Percentiles rank a stretch among this genome's conserved stretches.
phyloP scores from a whole-genome alignment of 2,329 filamentous ascomycete species.

The Rutstroemia sp. region DNA sequence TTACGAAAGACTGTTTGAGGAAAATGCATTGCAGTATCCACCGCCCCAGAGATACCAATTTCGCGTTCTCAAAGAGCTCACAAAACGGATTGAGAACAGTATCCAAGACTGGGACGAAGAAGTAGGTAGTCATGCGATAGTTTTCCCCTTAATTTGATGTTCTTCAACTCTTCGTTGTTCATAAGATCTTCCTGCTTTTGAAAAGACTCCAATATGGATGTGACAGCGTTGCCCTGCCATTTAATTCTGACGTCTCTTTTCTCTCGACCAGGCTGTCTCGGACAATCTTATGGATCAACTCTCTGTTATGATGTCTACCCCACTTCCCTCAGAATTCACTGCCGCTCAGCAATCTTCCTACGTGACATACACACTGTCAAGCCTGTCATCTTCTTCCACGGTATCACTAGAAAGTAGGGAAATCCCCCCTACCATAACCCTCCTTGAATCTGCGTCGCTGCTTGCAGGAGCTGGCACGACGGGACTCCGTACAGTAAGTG shows the following conservation, averaged over 20 bases:
- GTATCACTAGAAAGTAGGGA: neutral
- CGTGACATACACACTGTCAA: constrained; percentile 57
- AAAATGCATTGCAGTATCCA: constrained; percentile 43
- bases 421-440: constrained; percentile 40
- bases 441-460: constrained; percentile 62
- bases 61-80: constrained; percentile 65
- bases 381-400: neutral
- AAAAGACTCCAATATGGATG: too few relatives aligned
- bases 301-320: constrained; percentile 54
- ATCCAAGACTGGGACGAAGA: constrained; percentile 79
- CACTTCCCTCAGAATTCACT: constrained; percentile 54
- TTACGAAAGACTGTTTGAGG: constrained; percentile 59
- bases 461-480: constrained; percentile 68
- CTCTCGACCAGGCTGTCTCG: constrained; percentile 62
- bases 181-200: neutral
- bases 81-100: constrained; percentile 61
- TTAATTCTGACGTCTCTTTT: constrained; percentile 19
- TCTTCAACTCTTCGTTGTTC: constrained; percentile 4
- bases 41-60: constrained; percentile 65
- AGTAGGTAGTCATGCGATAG: constrained; percentile 49
- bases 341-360: constrained; percentile 66
- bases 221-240: too few relatives aligned
- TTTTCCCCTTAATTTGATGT: constrained; percentile 10
- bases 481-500: constrained; percentile 53
- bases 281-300: constrained; percentile 69